Evolutionary conservation across 345 rosid genomes (phyloP), one percentile per base, ranked within the genome.

Genomic region (Citrus maxima): DNA sequence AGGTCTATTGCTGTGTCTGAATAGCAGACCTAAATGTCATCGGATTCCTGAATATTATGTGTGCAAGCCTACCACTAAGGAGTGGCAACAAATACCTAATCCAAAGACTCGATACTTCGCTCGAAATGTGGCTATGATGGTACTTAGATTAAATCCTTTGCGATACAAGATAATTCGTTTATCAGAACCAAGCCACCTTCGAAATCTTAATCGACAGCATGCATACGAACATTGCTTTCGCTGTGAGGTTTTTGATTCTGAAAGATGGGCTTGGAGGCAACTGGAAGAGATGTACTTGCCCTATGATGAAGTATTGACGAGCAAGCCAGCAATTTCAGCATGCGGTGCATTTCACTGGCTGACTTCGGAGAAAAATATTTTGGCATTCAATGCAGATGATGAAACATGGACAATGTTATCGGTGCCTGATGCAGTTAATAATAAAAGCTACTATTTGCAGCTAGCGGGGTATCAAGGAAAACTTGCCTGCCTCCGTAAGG

Each of bases 11-110:
- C 32, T 78, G 7, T 79, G 77, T 37, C 5, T 35, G n/a, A 51
- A 24, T 24, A 0, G 4, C 0, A 2, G 2, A 2, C 13, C 5
- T 14, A 32, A 18, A 32, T 14, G 9, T 18, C 21, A 64, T 4
- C 37, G 28, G 16, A 14, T 74, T 3, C 78, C 66, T 32, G 9
- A 14, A 7, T 74, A 73, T 61, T 85, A 71, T 67, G 75, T 86
- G n/a, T 83, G 85, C 51, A 86, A 86, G 34, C 85, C 85, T 1
- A 60, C 58, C 6, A 86, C 80, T 2, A 64, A 46, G 16, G 76
- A 81, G 16, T 84, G 85, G 78, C 65, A 32, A 35, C 25, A 1
- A 2, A 70, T 81, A 10, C 80, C 78, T 30, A 86, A 65, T n/a
- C 76, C 80, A 1, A 79, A 62, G 61, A 77, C 79, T 24, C 22